Percentiles rank a stretch among this genome's conserved stretches.
phyloP scores from a whole-genome alignment of 2,329 filamentous ascomycete species.

The Fusarium neocosmosporiellum region DNA sequence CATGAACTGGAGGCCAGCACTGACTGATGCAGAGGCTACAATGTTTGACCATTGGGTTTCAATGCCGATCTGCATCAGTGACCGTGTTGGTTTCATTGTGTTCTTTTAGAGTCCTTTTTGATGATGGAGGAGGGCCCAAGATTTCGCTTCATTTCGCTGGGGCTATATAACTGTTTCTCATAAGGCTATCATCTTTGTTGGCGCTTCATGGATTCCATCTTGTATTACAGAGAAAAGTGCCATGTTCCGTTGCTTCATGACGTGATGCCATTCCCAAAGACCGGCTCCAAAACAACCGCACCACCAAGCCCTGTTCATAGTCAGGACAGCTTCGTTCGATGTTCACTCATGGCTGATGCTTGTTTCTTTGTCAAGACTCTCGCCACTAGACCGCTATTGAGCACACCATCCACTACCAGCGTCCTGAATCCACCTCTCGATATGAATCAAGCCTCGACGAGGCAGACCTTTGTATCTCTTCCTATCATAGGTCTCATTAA shows the following conservation, averaged over 20 bases:
- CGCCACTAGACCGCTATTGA: not conserved
- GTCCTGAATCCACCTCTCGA: constrained; percentile 46
- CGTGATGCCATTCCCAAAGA: not conserved
- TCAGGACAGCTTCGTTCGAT: not conserved
- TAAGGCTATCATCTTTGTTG: too few relatives aligned
- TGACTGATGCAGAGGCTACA: not conserved
- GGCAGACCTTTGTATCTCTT: constrained; percentile 42
- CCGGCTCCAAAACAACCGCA: not conserved
- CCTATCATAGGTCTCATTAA: constrained; percentile 45
- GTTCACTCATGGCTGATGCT: not conserved
- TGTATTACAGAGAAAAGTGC: too few relatives aligned
- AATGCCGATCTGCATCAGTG: too few relatives aligned
- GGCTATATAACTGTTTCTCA: too few relatives aligned
- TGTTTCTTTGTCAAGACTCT: not conserved
- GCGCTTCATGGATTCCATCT: too few relatives aligned
- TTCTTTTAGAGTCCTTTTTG: too few relatives aligned
- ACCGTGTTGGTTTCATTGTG: too few relatives aligned
- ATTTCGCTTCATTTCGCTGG: too few relatives aligned
- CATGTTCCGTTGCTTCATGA: too few relatives aligned
- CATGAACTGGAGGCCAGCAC: not conserved
- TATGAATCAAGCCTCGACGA: constrained; percentile 26
- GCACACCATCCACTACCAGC: not conserved
- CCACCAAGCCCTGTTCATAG: not conserved
- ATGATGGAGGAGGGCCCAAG: too few relatives aligned
- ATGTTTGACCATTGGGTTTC: too few relatives aligned